These are phyloP conservation scores for Colletotrichum lupini DNA, from an alignment of 2,329 filamentous ascomycete species.

Conservation along the genomic window DNA sequence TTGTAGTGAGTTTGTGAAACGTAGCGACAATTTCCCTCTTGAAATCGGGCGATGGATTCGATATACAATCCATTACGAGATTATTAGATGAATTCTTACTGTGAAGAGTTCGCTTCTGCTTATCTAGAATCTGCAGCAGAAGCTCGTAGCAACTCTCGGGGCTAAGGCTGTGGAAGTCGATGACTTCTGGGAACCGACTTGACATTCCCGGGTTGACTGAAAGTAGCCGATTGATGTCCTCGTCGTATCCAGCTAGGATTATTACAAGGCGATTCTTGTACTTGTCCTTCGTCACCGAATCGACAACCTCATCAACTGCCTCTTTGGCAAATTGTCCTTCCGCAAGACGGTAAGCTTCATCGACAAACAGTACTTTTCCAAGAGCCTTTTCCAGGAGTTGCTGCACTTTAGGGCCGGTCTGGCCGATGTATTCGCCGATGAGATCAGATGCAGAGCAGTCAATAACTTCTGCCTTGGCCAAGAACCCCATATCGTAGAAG, in stretches of 20 bases:
- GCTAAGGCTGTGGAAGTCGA: conserved; percentile 64
- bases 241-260: conserved; percentile 76
- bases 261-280: conserved; percentile 71
- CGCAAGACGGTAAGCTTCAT: conserved; percentile 76
- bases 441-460: conserved; percentile 77
- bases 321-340: conserved; percentile 68
- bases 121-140: conserved; percentile 47
- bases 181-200: conserved; percentile 71
- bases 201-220: conserved; percentile 70
- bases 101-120: conserved; percentile 44
- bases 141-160: conserved; percentile 56
- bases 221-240: conserved; percentile 73
- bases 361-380: conserved; percentile 76
- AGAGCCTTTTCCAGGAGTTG: conserved; percentile 69
- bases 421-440: conserved; percentile 75
- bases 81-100: conserved; percentile 27
- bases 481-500: conserved; percentile 74
- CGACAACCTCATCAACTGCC: conserved; percentile 64
- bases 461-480: conserved; percentile 68
- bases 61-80: conserved; percentile 42
- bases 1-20: conserved; percentile 53
- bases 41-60: conserved; percentile 30
- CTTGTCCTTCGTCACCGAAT: conserved; percentile 63
- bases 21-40: conserved; percentile 40
- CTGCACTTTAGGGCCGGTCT: conserved; percentile 75